Conservation (phyloP, 352 stramenopile genomes). For the Thraustotheca clavata region DNA sequence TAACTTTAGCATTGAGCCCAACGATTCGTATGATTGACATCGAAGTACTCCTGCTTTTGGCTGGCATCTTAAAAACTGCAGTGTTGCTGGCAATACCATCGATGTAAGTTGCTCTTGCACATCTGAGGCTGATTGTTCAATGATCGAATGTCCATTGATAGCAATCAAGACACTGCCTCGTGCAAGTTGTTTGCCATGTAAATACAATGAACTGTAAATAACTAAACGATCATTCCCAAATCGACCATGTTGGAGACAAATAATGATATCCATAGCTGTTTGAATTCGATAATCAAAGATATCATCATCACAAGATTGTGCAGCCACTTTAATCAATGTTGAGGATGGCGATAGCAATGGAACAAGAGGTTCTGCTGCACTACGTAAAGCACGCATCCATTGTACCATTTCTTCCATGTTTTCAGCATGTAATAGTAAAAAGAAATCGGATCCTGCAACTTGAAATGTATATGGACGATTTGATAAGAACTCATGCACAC, state of each 20-base stretch:
- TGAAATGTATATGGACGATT: slow-evolving; percentile 8
- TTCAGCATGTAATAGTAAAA: slow-evolving; percentile 13
- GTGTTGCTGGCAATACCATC: slow-evolving; percentile 37
- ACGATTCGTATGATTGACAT: slow-evolving; percentile 9
- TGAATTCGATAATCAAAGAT: not conserved
- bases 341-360: slow-evolving; percentile 3
- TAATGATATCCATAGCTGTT: not conserved
- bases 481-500: slow-evolving; percentile 38
- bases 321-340: slow-evolving; percentile 14
- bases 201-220: not conserved
- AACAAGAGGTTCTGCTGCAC: not conserved
- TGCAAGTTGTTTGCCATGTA: slow-evolving; percentile 5
- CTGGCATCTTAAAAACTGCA: slow-evolving; percentile 35
- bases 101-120: slow-evolving; percentile 32
- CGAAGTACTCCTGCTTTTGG: slow-evolving; percentile 1
- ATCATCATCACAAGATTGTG: slow-evolving; percentile 14
- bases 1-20: slow-evolving; percentile 17
- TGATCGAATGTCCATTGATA: slow-evolving; percentile 58
- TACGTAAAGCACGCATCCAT: not conserved
- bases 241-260: not conserved
- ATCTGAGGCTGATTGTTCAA: slow-evolving; percentile 53
- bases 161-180: slow-evolving; percentile 51
- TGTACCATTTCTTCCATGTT: not conserved
- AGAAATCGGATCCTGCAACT: slow-evolving; percentile 1
- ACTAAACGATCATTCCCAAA: not conserved